Evolutionary conservation across 345 rosid genomes (phyloP), one percentile per base, ranked within the genome.

Genomic region (Pelargonium nanum): DNA sequence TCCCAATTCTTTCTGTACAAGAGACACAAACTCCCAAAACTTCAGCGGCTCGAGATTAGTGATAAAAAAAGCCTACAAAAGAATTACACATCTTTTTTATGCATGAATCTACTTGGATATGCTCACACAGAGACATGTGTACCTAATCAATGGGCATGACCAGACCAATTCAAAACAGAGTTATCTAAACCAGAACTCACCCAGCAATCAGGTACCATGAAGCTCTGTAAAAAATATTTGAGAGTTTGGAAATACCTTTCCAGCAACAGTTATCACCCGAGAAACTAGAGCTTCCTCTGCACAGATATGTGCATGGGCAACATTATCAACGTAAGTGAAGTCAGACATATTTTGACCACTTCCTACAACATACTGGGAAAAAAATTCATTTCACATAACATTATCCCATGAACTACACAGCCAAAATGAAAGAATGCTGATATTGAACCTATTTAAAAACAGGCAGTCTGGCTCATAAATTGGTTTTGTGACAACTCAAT

Each of bases 271-370:
- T 50, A 83, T 77, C 67, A 62, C 73, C 58, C 68, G 78, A 44
- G 87, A 76, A 75, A 81, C 91, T 74, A 92, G 63, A 69, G 97
- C 86, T 78, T 84, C 84, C 53, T 70, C 80, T 10, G 94, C 91
- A 63, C 94, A 85, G 51, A 92, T 73, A 73, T 85, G 85, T 54
- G 98, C 95, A 82, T 82, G 95, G 64, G 78, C 74, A 65, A 82
- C 94, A 74, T 92, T 92, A 78, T 92, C 98, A 65, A 62, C 77
- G 78, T 81, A 92, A 62, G 89, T 92, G 70, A 92, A 92, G 80
- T 92, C 97, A 0, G 88, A 83, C 84, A 81, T 68, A 75, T 85
- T 92, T 73, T 79, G 95, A 76, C 91, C 93, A 55, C 68, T 77
- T 71, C 95, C 97, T 67, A 83, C 51, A 74, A 81, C 84, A 77